Base-by-base conservation (phyloP, 441 rosid genomes). In the Erysimum pusillum region DNA sequence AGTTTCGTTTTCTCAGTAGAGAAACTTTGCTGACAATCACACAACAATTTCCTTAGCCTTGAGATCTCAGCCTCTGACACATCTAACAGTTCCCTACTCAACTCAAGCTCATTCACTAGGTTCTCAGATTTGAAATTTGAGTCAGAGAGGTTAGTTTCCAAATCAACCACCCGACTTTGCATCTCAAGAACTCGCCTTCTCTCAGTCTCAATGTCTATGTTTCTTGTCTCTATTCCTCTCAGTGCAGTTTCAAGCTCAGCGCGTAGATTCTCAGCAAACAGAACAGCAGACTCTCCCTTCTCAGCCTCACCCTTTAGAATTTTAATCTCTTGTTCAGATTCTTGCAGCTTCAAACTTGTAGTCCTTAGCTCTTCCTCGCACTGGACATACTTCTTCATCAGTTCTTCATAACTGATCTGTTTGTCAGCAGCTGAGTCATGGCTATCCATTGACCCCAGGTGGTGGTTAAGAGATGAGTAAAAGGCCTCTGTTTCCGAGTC, bases 401-500 rank as follows among this genome's bases (percentile, higher is more conserved):
- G 57, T 53, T 82, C 88, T 67, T 79, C 81, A 65, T 81, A 79
- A 53, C 69, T 83, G 53, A 68, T 75, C 20, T 78, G 80, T 54
- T 69, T 87, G 32, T 60, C 71, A 53, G 9, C 52, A 11, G 69
- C 51, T 9, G 44, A 44, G 51, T 67, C 80, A 46, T 69, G 82
- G 69, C 59, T 79, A 71, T 79, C 80, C 57, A 52, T 71, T 56
- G 67, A 54, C 58, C 79, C 36, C 42, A 78, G 69, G 45, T 77
- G 85, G 60, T 83, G 70, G 34, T 86, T 79, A 62, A 83, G 79
- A 63, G 91, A 86, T 67, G 88, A 73, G 69, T 78, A 82, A 80
- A 74, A 82, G 60, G 87, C 85, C 61, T 91, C 96, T 0, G 89
- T 81, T 67, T 91, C 97, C 9, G 94, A 90, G 71, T 91, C 96